Base-by-base conservation (phyloP, 495 filamentous ascomycete genomes). In the Hyaloscypha hepaticicola region DNA sequence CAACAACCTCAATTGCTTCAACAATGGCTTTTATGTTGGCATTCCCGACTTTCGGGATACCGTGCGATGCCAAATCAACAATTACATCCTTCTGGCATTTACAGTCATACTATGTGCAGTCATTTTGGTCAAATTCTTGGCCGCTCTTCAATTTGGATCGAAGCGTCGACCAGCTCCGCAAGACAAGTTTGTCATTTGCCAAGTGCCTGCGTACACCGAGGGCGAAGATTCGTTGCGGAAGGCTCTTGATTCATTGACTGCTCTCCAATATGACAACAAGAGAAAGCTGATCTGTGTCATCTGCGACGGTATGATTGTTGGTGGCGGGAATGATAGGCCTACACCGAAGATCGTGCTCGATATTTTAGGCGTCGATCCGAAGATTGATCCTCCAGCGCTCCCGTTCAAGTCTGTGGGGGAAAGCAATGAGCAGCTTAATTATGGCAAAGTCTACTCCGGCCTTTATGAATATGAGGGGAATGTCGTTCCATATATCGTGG, bases 151-250 rank as follows among this genome's bases (percentile, higher is more conserved):
- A 73, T 88, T 99, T 66, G 94, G 95, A 21, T 89, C 91, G 55
- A 97, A 97, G 77, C 87, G 90, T 29, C 90, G 92, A 21, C 95
- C 95, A 5, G 81, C 88, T 21, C 88, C 92, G 27, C 95, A 98
- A 76, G 95, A 99, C 74, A 98, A 97, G 74, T 99, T 99, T 65
- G 95, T 99, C 64, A 97, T 99, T 66, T 98, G 95, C 79, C 90
- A 97, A 75, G 91, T 99, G 59, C 95, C 95, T 22, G 95, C 95
- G 14, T 99, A 99, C 73, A 99, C 95, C 0, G 95, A 99, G 79
- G 95, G 93, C 64, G 95, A 99, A 78, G 93, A 99, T 74, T 89
- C 91, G 22, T 78, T 99, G 24, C 83, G 95, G 55, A 93, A 96
- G 71, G 93, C 92, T 33, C 83, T 99, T 6, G 95, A 99, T 73